A percentile compares a stretch with the other conserved stretches of the same genome.
Conservation (phyloP, 2,329 filamentous ascomycete genomes). For the Pseudocercospora ulei region DNA sequence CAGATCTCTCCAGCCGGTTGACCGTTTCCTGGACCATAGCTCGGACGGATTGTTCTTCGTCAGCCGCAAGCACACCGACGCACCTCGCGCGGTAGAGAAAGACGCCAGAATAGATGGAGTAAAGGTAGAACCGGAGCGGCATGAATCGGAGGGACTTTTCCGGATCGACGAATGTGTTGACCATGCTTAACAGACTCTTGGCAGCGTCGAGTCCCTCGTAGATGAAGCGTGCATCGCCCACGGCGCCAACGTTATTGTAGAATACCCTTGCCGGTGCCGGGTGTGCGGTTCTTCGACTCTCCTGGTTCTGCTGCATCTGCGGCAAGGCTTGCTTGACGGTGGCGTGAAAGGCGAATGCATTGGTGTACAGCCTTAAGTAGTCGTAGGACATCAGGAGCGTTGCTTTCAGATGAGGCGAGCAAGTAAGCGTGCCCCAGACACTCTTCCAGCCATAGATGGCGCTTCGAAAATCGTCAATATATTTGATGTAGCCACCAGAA, state of each 20-base stretch:
- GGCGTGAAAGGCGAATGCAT: slow-evolving; percentile 66
- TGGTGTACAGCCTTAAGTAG: slow-evolving; percentile 62
- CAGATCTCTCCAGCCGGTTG: slow-evolving; percentile 38
- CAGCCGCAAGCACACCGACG: slow-evolving; percentile 41
- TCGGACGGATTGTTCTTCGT: slow-evolving; percentile 42
- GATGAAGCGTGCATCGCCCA: slow-evolving; percentile 44
- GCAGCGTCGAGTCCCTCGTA: slow-evolving; percentile 45
- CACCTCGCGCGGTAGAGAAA: slow-evolving; percentile 44
- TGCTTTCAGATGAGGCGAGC: slow-evolving; percentile 56
- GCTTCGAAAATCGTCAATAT: slow-evolving; percentile 62
- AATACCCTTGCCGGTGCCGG: slow-evolving; percentile 33
- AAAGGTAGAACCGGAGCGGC: slow-evolving; percentile 44
- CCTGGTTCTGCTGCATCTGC: slow-evolving; percentile 24
- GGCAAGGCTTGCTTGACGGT: slow-evolving; percentile 46
- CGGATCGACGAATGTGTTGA: slow-evolving; percentile 44
- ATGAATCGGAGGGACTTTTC: slow-evolving; percentile 42
- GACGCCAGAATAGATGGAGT: slow-evolving; percentile 43
- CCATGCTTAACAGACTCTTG: slow-evolving; percentile 43
- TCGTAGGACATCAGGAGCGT: slow-evolving; percentile 61
- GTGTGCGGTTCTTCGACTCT: slow-evolving; percentile 20
- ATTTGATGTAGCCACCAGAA: slow-evolving; percentile 63
- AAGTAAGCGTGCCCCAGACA: slow-evolving; percentile 57
- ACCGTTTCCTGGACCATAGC: slow-evolving; percentile 43
- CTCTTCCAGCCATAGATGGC: slow-evolving; percentile 62
- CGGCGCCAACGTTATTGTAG: slow-evolving; percentile 44